Base-by-base conservation (phyloP, 805 yeast species). In the Barnettozyma californica region DNA sequence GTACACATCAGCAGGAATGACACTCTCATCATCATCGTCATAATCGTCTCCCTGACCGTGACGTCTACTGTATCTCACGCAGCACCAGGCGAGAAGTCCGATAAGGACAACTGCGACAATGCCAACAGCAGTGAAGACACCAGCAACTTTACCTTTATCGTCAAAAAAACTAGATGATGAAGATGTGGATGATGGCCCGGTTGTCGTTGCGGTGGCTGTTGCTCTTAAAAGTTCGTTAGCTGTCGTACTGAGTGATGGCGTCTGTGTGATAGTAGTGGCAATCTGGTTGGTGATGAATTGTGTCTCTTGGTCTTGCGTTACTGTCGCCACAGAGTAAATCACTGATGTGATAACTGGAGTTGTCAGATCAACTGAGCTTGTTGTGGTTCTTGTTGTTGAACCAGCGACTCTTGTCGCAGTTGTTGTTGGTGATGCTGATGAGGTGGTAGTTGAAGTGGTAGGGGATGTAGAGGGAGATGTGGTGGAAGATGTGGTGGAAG, bases 71-170 rank as follows among this genome's bases (percentile, higher is more conserved):
- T 48, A 44, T n/a, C 27, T 40, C 11, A 69, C 25, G 19, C 70
- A 52, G 34, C 74, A 63, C 67, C 77, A 68, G 58, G 75, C 51
- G 52, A 83, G 51, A 0, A 73, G 63, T 0, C 67, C 56, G 0
- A 83, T 40, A 1, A 81, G 42, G 1, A 73, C 73, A 0, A 78
- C 56, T 1, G 68, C 76, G 1, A 83, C 81, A 1, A 88, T 57
- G 1, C 91, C 96, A 16, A 88, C 94, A 0, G 78, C 90, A 2
- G 85, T 80, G 66, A 88, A 88, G 0, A 89, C 85, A 3, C 95
- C 96, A 0, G 91, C 95, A 1, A 88, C 94, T 61, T 84, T 85
- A 0, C 92, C 95, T 41, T 78, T 78, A 42, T 79, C 69, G 49
- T 75, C 72, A 73, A 85, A 88, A 60, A 84, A 88, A 8, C 38